Percentiles rank a stretch among this genome's conserved stretches.
These are phyloP conservation scores for Lecanosticta acicola DNA, from an alignment of 2,329 filamentous ascomycete genomes.

Conservation along the genomic window DNA sequence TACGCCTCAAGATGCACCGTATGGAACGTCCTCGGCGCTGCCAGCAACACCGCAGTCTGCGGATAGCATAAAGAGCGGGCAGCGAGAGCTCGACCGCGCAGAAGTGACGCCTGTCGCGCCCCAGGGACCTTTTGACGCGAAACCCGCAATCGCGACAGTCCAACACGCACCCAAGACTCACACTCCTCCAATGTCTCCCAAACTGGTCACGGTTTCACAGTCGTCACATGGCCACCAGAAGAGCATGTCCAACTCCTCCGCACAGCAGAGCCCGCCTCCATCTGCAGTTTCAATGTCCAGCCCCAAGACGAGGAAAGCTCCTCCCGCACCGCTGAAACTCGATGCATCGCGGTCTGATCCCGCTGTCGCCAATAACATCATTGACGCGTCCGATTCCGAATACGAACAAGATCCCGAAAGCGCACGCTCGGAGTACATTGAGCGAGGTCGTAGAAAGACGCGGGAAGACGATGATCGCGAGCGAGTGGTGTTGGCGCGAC, in stretches of 20 bases:
- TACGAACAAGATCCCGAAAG: conserved; percentile 67
- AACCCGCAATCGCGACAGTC: conserved; percentile 1
- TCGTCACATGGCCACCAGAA: conserved; percentile 9
- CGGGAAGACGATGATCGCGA: conserved; percentile 80
- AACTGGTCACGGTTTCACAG: conserved; percentile 12
- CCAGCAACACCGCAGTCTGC: conserved; percentile 23
- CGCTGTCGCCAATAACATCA: conserved; percentile 31
- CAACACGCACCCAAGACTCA: conserved; percentile 15
- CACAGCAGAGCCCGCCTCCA: conserved; percentile 14
- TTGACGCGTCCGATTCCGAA: conserved; percentile 70
- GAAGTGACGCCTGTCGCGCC: conserved; percentile 3
- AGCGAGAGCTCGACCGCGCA: conserved; percentile 16
- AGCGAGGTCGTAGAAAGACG: conserved; percentile 72
- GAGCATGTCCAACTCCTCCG: conserved; percentile 10
- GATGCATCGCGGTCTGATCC: conserved; percentile 12
- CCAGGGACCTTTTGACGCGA: not conserved
- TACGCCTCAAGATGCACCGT: conserved; percentile 26
- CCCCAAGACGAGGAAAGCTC: conserved; percentile 61
- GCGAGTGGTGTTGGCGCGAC: conserved; percentile 61
- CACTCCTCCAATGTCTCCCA: conserved; percentile 24
- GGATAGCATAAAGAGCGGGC: conserved; percentile 12
- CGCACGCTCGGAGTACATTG: conserved; percentile 27
- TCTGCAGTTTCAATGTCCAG: conserved; percentile 17
- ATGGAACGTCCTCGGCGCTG: conserved; percentile 12
- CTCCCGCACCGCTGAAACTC: conserved; percentile 78